Conservation (phyloP, 176 grass and related monocot species). For the Pontederia paniculata region DNA sequence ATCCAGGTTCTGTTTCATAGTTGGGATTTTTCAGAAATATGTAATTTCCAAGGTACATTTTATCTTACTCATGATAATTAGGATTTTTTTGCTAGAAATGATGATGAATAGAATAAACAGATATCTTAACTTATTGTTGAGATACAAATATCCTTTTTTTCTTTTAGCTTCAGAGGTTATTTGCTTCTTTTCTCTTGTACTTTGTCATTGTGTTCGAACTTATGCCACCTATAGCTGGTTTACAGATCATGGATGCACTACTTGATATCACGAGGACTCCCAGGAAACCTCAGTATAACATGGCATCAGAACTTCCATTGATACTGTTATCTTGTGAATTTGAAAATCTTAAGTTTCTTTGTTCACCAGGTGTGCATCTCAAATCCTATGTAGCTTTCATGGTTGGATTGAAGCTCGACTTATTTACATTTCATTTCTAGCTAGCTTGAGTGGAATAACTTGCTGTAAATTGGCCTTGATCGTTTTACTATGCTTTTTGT, state of each 20-base stretch:
- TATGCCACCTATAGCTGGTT: background rate
- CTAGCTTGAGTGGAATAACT: no score
- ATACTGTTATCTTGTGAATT: conserved; percentile 68
- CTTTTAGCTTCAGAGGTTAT: background rate
- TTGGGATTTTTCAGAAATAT: no score
- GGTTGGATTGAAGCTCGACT: background rate
- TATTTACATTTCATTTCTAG: background rate
- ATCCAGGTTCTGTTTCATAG: no score
- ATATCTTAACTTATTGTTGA: no score
- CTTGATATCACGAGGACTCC: conserved; percentile 51
- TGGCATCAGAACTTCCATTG: conserved; percentile 79
- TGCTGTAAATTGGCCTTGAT: no score
- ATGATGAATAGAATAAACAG: no score
- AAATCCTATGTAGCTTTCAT: conserved; percentile 11
- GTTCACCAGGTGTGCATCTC: conserved; percentile 59
- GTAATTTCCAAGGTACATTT: no score
- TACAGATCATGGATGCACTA: conserved; percentile 66
- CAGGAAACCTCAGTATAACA: conserved; percentile 93
- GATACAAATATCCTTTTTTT: background rate
- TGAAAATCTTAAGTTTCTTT: conserved; percentile 49
- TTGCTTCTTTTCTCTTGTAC: background rate
- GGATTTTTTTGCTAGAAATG: background rate
- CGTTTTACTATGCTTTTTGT: no score
- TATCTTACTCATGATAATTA: no score
- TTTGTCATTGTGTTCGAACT: no score